phyloP scores from a whole-genome alignment of 257 asterid genomes.

The Salvia miltiorrhiza region DNA sequence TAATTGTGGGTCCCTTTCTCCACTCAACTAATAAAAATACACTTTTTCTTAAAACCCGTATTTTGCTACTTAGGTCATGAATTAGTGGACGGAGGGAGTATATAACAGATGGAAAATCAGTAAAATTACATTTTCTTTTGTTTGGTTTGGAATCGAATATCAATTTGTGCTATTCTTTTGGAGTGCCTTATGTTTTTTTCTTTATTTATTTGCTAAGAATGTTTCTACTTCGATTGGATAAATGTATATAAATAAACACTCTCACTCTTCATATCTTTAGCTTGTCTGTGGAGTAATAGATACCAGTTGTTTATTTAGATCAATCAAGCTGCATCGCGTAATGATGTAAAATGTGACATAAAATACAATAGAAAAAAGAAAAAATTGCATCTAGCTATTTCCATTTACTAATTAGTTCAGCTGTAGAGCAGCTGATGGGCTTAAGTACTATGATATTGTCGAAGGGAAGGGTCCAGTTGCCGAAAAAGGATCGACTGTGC shows the following conservation, averaged over 20 bases:
- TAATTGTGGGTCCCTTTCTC: too few species aligned
- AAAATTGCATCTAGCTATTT: too few species aligned
- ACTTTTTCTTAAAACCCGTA: too few species aligned
- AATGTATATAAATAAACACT: too few species aligned
- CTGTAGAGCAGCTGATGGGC: conserved; percentile 74
- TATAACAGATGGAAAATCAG: too few species aligned
- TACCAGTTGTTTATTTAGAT: neutral
- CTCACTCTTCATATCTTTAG: neutral
- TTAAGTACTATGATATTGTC: conserved; percentile 71
- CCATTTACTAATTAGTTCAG: conserved; percentile 12
- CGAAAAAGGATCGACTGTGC: conserved; percentile 72
- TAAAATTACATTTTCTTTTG: neutral
- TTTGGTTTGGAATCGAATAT: neutral
- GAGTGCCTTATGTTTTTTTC: neutral
- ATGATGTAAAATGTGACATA: neutral
- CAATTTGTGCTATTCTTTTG: neutral
- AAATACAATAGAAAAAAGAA: too few species aligned
- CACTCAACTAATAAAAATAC: too few species aligned
- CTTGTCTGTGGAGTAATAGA: neutral
- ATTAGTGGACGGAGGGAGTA: too few species aligned
- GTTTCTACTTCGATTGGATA: too few species aligned
- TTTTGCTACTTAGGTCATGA: too few species aligned
- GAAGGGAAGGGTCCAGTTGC: conserved; percentile 90
- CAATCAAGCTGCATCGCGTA: neutral
- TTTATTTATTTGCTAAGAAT: neutral